Conservation (phyloP, 139 green algal genomes). For the Tetradesmus lagerheimii region DNA sequence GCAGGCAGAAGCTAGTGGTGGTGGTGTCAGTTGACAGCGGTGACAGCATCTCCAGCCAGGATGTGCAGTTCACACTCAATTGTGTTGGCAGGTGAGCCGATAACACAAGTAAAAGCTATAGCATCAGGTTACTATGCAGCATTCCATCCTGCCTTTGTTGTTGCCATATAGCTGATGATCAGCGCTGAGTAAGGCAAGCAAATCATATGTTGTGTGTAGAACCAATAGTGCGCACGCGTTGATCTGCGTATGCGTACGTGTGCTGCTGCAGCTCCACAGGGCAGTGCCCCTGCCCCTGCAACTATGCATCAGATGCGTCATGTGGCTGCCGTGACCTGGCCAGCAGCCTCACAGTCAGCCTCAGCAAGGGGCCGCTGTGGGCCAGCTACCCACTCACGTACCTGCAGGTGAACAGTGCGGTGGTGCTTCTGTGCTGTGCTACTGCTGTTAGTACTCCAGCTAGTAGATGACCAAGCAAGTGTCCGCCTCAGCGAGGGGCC, state of each 20-base stretch:
- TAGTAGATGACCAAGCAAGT: not conserved
- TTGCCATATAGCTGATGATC: too few relatives aligned
- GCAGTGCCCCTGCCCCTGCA: conserved; percentile 84
- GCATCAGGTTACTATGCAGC: not conserved
- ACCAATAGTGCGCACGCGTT: too few relatives aligned
- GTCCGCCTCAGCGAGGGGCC: conserved; percentile 73
- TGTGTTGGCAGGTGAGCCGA: conserved; percentile 67
- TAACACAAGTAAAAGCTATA: not conserved
- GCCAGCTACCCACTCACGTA: conserved; percentile 79
- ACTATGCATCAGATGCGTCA: conserved; percentile 68
- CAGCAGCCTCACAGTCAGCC: conserved; percentile 61
- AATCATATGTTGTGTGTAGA: too few relatives aligned
- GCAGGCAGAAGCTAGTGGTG: conserved; percentile 78
- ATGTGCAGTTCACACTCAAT: conserved; percentile 67
- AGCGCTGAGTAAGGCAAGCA: too few relatives aligned
- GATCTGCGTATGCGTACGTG: not conserved
- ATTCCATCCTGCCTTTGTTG: not conserved
- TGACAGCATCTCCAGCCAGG: conserved; percentile 62
- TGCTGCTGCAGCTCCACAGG: conserved; percentile 61
- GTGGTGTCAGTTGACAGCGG: conserved; percentile 69
- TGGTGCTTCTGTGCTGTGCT: conserved; percentile 50
- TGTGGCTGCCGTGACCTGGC: conserved; percentile 83
- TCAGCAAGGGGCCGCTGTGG: conserved; percentile 78
- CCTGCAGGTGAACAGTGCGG: not conserved
- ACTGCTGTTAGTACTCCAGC: not conserved